Evolutionary conservation across 768 basidiomycete genomes (phyloP), one percentile per base, ranked within the genome.

Genomic region (Peribolospora baueri): DNA sequence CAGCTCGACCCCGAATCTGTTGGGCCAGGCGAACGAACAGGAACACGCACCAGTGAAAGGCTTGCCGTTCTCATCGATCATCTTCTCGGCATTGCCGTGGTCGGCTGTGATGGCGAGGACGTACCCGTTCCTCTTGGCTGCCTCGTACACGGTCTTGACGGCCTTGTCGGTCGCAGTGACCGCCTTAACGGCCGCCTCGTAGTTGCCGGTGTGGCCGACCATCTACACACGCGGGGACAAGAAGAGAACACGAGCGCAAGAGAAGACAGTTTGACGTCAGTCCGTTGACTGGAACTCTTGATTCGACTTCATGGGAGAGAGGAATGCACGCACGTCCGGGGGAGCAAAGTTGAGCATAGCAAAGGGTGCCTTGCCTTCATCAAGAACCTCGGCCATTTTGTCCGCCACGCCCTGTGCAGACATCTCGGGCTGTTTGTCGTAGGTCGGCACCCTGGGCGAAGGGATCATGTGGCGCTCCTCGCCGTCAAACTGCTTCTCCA

Each of bases 291-390:
- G 25, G 25, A 25, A 25, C 25, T 25, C 25, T 25, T 52, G 40
- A 53, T 40, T 36, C 14, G 5, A 5, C 47, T 51, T 47, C 39
- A 42, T 9, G 9, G 11, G 47, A 65, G 69, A 45, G 50, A 81
- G 25, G 25, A 25, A 25, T 25, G 25, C 25, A 25, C 25, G 88
- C 88, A 93, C 91, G 64, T 95, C 88, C 4, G 88, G 88, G 42
- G 88, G 88, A 3, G 88, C 88, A 67, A 91, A 93, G 70, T 91
- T 93, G 72, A 86, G 91, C 87, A 93, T 93, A 56, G 93, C 76
- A 64, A 93, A 93, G 48, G 90, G 82, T 63, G 84, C 75, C 49
- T 78, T 72, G 54, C 72, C 69, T 61, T 71, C 70, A 63, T 74
- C 74, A 59, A 95, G 75, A 6, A 87, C 74, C 67, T 85, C 80